Conservation (phyloP, 192 early-diverging fungal genomes). For the Backusella circina region DNA sequence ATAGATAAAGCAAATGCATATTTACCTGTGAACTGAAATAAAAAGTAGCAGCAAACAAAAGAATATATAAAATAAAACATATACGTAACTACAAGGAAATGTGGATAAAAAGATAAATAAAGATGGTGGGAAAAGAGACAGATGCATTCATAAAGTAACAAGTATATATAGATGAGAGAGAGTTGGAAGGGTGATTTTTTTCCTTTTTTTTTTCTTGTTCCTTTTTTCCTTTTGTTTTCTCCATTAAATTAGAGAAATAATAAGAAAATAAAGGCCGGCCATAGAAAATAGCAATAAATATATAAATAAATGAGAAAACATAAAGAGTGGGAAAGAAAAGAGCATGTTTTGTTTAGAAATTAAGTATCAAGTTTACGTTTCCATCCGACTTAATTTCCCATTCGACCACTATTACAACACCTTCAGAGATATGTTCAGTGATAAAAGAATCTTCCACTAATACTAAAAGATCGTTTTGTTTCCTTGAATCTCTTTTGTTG, state of each 20-base stretch:
- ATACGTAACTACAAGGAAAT: slow-evolving; percentile 24
- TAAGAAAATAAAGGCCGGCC: background rate
- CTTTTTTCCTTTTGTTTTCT: background rate
- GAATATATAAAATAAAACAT: background rate
- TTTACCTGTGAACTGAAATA: background rate
- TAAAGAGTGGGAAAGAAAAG: background rate
- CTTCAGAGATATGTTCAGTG: slow-evolving; percentile 13
- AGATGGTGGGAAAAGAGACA: slow-evolving; percentile 45
- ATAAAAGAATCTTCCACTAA: slow-evolving; percentile 25
- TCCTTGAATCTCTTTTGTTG: background rate
- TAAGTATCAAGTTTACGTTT: slow-evolving; percentile 12
- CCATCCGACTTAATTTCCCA: slow-evolving; percentile 24
- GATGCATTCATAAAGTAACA: slow-evolving; percentile 40
- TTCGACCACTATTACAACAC: slow-evolving; percentile 9
- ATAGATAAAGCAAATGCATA: background rate
- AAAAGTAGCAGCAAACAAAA: background rate
- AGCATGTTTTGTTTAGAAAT: slow-evolving; percentile 14
- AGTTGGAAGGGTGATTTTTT: background rate
- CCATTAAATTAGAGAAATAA: background rate
- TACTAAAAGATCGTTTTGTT: background rate
- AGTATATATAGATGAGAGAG: slow-evolving; percentile 14
- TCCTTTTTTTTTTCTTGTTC: background rate
- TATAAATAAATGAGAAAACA: background rate
- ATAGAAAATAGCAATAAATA: background rate
- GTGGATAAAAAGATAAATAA: slow-evolving; percentile 42